A percentile compares a stretch with the other conserved stretches of the same genome.
Conservation (phyloP, 441 rosid species). For the Viola pubescens region DNA sequence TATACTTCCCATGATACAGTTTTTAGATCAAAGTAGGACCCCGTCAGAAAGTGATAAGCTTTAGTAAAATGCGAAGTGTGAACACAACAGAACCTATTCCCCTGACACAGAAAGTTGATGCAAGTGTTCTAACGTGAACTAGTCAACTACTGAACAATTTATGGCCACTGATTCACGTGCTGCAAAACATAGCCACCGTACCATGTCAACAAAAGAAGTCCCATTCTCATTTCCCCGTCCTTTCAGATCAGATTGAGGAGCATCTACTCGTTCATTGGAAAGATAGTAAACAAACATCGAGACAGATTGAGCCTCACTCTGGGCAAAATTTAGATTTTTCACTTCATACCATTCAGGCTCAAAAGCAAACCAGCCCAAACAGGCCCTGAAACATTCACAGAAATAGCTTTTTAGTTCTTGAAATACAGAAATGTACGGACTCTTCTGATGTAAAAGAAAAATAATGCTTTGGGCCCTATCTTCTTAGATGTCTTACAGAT, state of each 20-base stretch:
- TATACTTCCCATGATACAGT: too few species aligned
- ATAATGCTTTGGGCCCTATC: too few species aligned
- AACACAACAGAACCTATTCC: too few species aligned
- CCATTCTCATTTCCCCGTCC: slow-evolving; percentile 58
- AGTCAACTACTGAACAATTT: slow-evolving; percentile 1
- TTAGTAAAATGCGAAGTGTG: too few species aligned
- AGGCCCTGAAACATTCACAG: slow-evolving; percentile 55
- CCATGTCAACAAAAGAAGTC: slow-evolving; percentile 46
- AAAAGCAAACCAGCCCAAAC: slow-evolving; percentile 97
- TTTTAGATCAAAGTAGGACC: too few species aligned
- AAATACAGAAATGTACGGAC: too few species aligned
- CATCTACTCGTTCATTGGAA: slow-evolving; percentile 55
- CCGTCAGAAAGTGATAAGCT: too few species aligned
- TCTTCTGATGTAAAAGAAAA: too few species aligned
- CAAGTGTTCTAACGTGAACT: background rate
- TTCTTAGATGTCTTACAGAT: too few species aligned
- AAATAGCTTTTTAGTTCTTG: slow-evolving; percentile 13
- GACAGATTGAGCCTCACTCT: slow-evolving; percentile 82
- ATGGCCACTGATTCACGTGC: background rate
- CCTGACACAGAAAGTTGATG: background rate
- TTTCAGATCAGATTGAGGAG: slow-evolving; percentile 52
- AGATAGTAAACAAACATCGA: slow-evolving; percentile 72
- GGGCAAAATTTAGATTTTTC: slow-evolving; percentile 55
- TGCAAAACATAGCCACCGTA: slow-evolving; percentile 18
- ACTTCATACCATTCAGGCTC: slow-evolving; percentile 88